phyloP scores from a whole-genome alignment of 2,329 filamentous ascomycete genomes.

The Nothopassalora personata region DNA sequence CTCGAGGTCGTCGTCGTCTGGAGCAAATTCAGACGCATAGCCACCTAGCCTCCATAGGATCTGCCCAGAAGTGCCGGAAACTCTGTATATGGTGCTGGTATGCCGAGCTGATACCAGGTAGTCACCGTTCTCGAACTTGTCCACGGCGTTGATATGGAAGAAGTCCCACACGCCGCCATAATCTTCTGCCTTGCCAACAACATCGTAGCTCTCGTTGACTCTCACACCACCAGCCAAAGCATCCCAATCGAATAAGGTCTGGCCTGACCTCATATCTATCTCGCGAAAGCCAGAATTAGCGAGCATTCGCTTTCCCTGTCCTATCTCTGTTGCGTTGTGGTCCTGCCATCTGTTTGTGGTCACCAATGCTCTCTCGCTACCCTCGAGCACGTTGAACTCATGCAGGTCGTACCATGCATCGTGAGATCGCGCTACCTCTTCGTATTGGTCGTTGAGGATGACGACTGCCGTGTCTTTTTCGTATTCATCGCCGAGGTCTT shows the following conservation, averaged over 20 bases:
- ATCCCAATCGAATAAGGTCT: constrained; percentile 36
- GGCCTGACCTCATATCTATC: constrained; percentile 32
- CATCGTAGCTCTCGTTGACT: constrained; percentile 15
- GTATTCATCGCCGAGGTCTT: neutral
- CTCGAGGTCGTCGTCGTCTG: constrained; percentile 30
- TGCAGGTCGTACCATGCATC: constrained; percentile 12
- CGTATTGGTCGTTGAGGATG: constrained; percentile 29
- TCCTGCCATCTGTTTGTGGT: neutral
- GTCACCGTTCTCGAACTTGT: constrained; percentile 41
- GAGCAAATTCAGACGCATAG: constrained; percentile 36
- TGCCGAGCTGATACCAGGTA: constrained; percentile 43
- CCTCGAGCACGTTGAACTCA: constrained; percentile 6
- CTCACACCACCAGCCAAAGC: constrained; percentile 29
- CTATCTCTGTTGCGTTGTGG: constrained; percentile 1
- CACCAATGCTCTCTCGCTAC: constrained; percentile 2
- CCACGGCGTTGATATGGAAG: constrained; percentile 49
- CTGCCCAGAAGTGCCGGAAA: constrained; percentile 25
- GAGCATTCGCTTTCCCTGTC: neutral
- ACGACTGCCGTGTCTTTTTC: neutral
- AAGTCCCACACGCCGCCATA: constrained; percentile 29
- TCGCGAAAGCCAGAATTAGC: constrained; percentile 35
- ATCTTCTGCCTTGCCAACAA: constrained; percentile 20
- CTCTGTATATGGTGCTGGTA: constrained; percentile 39
- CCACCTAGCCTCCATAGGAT: constrained; percentile 50
- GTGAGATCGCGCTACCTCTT: constrained; percentile 34